Conservation (phyloP, 208 protist species). For the Trypanosomatidae sp. region DNA sequence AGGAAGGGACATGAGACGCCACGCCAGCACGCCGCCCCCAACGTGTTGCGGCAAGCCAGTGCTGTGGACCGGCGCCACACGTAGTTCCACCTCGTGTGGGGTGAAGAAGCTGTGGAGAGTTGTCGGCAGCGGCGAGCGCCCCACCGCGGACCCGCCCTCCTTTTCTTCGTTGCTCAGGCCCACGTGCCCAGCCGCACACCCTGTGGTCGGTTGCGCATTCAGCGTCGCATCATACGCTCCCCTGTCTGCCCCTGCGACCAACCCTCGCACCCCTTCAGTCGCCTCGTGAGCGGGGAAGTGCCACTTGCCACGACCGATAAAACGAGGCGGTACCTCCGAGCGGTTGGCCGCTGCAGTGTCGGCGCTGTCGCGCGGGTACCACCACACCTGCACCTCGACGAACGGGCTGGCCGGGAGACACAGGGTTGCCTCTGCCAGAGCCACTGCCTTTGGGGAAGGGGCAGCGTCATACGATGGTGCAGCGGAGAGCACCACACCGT, state of each 20-base stretch:
- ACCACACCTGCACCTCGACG: conserved; percentile 23
- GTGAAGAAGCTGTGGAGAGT: conserved; percentile 19
- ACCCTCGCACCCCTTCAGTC: background rate
- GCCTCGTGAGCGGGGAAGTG: conserved; percentile 6
- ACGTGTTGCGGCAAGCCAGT: background rate
- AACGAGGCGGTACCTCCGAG: conserved; percentile 2
- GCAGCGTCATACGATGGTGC: background rate
- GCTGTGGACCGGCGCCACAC: conserved; percentile 7
- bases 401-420: conserved; percentile 19
- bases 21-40: conserved; percentile 17
- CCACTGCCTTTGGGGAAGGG: background rate
- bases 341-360: background rate
- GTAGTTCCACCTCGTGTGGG: conserved; percentile 16
- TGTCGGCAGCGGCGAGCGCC: background rate
- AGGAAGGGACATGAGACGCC: conserved; percentile 19
- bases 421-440: conserved; percentile 10
- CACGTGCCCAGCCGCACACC: background rate
- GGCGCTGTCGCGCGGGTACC: conserved; percentile 7
- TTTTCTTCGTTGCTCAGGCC: background rate
- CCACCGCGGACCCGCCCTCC: background rate
- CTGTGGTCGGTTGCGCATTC: background rate
- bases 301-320: conserved; percentile 21
- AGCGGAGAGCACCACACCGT: conserved; percentile 6
- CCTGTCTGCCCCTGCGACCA: background rate
- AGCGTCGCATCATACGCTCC: background rate